Base-by-base conservation (phyloP, 306 rosid genomes). In the Cicer pinnatifidum region DNA sequence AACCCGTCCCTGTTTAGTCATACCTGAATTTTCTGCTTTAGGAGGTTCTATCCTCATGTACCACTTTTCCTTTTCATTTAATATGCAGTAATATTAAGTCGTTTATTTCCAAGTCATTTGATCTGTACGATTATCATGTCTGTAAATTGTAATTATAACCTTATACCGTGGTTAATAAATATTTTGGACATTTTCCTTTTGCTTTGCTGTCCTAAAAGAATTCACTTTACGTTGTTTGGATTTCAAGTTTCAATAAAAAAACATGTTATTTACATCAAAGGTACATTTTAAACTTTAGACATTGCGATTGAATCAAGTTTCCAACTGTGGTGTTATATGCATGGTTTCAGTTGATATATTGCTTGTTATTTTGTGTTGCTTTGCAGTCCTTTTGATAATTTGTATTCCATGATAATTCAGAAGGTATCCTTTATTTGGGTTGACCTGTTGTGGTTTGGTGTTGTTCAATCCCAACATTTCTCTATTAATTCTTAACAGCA, bases 401-500 rank as follows among this genome's bases (percentile, higher is more conserved):
- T 56, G 51, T 72, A 12, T 47, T 44, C 51, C 58, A 6, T 70
- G 44, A 67, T 39, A n/a, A 41, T 72, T 56, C 10, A 40, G 4
- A 54, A 23, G 37, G 38, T 68, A 66, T 61, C 64, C 68, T 62
- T 63, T 53, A 17, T 71, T 43, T 69, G 73, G 72, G 15, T 64
- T 57, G 66, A 64, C 51, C 45, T 13, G 9, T 23, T 68, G 48
- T 40, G 54, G 57, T 66, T 67, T 59, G 66, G 39, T 70, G 65
- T 69, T 59, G 39, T 65, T 47, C 64, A 53, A 60, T 78, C 59
- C 61, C 10, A 72, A 69, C 59, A 39, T 72, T 58, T 28, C 63
- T 40, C 17, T 69, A 72, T 72, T 75, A 10, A 10, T 72, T 72
- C 67, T 86, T 81, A 81, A 83, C 73, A 50, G 38, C 62, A 68